Percentiles rank a stretch among this genome's conserved stretches.
Evolutionary conservation across 2,329 filamentous ascomycete species (phyloP).

Genomic region (Fusarium algeriense): DNA sequence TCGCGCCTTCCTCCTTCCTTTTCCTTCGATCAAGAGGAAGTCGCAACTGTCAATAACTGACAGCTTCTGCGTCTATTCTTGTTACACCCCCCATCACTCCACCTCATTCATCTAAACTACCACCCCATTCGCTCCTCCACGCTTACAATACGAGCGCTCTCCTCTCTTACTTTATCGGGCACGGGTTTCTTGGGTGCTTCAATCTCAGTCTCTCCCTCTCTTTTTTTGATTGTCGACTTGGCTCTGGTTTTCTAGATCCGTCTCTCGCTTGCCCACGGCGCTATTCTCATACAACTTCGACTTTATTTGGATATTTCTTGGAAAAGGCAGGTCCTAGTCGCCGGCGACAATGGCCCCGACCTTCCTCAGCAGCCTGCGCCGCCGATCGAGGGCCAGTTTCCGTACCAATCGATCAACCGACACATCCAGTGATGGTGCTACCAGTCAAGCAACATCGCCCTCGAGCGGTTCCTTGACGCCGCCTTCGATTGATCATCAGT

Average conservation of each 20-base stretch:
- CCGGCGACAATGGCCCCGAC: slow-evolving; percentile 65
- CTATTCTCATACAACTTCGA: slow-evolving; percentile 11
- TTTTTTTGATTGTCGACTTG: neutral
- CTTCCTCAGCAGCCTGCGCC: slow-evolving; percentile 79
- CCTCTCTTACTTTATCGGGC: slow-evolving; percentile 19
- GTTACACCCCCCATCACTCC: slow-evolving; percentile 39
- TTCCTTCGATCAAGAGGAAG: slow-evolving; percentile 13
- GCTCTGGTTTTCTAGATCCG: slow-evolving; percentile 4
- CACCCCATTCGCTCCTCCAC: slow-evolving; percentile 31
- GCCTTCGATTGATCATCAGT: slow-evolving; percentile 76
- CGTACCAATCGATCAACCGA: slow-evolving; percentile 73
- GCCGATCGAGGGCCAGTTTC: slow-evolving; percentile 81
- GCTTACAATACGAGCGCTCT: slow-evolving; percentile 37
- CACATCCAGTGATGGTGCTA: slow-evolving; percentile 69
- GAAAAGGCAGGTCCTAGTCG: slow-evolving; percentile 37
- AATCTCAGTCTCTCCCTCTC: slow-evolving; percentile 25
- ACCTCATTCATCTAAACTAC: slow-evolving; percentile 31
- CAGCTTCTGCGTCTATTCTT: slow-evolving; percentile 16
- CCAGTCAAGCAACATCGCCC: slow-evolving; percentile 69
- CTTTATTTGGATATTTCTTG: slow-evolving; percentile 13
- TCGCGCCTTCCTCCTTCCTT: slow-evolving; percentile 7
- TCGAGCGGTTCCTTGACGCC: slow-evolving; percentile 80
- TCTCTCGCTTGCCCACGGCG: slow-evolving; percentile 24
- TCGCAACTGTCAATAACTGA: slow-evolving; percentile 17
- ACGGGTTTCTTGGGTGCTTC: slow-evolving; percentile 23